Conservation (phyloP, 2,329 filamentous ascomycete species). For the Ambrosiella cleistominuta region DNA sequence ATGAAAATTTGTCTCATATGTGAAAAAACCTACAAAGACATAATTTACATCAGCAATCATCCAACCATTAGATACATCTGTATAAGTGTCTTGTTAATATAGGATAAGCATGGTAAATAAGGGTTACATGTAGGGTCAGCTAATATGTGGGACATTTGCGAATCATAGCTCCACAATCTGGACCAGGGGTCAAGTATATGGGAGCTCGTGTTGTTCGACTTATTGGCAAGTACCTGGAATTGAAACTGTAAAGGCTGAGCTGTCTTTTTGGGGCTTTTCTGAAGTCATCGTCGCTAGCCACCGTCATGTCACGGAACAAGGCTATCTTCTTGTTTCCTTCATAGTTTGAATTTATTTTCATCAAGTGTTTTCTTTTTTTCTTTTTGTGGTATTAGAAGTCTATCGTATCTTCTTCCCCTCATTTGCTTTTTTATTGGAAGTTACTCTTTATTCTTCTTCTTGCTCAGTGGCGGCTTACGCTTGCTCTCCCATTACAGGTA, state of each 20-base stretch:
- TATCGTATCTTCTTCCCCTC: background rate
- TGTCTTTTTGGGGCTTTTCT: slow-evolving; percentile 3
- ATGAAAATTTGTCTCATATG: no score
- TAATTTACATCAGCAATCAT: no score
- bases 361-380: slow-evolving; percentile 4
- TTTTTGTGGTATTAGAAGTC: slow-evolving; percentile 18
- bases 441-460: background rate
- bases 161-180: no score
- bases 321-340: background rate
- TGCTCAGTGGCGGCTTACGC: background rate
- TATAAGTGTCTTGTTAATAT: no score
- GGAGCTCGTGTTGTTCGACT: no score
- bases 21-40: no score
- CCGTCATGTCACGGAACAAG: background rate
- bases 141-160: no score
- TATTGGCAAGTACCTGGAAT: background rate
- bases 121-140: no score
- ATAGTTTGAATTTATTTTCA: background rate
- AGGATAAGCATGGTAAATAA: no score
- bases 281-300: slow-evolving; percentile 2
- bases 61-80: no score
- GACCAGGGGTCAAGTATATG: no score
- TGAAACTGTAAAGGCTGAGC: slow-evolving; percentile 10
- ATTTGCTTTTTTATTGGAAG: background rate
- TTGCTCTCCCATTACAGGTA: background rate